Evolutionary conservation across 2,329 filamentous ascomycete genomes (phyloP).

Genomic region (Anisogramma anomala): DNA sequence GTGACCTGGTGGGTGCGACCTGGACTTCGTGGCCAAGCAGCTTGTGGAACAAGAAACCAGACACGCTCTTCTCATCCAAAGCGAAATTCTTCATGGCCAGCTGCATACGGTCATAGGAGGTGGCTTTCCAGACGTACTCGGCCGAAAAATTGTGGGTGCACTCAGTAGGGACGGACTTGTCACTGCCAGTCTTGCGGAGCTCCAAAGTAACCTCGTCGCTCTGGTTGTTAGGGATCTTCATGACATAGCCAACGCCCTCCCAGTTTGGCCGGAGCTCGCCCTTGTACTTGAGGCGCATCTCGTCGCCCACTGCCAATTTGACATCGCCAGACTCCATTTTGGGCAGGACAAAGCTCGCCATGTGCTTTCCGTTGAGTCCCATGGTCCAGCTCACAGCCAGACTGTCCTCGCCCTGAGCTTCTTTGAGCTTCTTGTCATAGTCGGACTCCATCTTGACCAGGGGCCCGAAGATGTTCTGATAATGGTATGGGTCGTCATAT

Average conservation of each 20-base stretch:
- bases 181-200: conserved; percentile 83
- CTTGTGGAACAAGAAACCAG: conserved; percentile 96
- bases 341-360: conserved; percentile 88
- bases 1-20: conserved; percentile 87
- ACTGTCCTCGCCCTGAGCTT: conserved; percentile 95
- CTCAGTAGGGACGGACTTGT: conserved; percentile 91
- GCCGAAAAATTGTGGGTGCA: conserved; percentile 97
- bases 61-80: conserved; percentile 95
- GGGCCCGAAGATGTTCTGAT: conserved; percentile 96
- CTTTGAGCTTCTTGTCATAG: conserved; percentile 97
- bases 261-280: conserved; percentile 84
- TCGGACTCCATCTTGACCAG: conserved; percentile 98
- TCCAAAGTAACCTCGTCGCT: conserved; percentile 96
- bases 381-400: conserved; percentile 88
- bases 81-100: conserved; percentile 98
- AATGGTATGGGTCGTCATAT: conserved; percentile 96
- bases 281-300: conserved; percentile 95
- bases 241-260: conserved; percentile 97
- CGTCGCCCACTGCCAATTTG: conserved; percentile 92
- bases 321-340: conserved; percentile 97
- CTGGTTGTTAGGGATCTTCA: conserved; percentile 99
- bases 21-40: conserved; percentile 91
- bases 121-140: conserved; percentile 99
- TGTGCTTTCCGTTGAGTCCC: conserved; percentile 92
- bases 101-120: conserved; percentile 98